Percentiles rank a stretch among this genome's conserved stretches.
Conservation (phyloP, 2,329 filamentous ascomycete species). For the Stenocarpella maydis region DNA sequence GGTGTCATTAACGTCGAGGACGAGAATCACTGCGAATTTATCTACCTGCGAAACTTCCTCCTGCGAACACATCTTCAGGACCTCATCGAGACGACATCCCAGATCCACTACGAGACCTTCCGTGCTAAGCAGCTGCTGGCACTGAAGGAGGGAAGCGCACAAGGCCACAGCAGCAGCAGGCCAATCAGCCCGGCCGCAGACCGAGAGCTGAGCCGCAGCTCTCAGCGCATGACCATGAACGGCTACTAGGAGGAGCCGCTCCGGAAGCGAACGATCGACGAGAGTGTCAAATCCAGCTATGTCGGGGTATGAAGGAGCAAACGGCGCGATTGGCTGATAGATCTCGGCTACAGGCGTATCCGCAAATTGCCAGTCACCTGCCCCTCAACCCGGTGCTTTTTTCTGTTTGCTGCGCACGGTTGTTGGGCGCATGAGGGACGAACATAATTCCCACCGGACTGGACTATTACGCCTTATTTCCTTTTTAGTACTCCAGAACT, state of each 20-base stretch:
- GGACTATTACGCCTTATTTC: constrained; percentile 52
- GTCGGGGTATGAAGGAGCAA: constrained; percentile 30
- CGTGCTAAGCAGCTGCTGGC: constrained; percentile 98
- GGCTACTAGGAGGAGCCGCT: constrained; percentile 74
- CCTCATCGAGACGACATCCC: constrained; percentile 97
- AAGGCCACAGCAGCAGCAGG: constrained; percentile 82
- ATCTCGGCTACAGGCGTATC: constrained; percentile 28
- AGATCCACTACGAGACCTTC: constrained; percentile 99
- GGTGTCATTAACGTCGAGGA: constrained; percentile 99
- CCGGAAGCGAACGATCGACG: constrained; percentile 35
- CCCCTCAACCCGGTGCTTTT: constrained; percentile 43
- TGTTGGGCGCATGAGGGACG: constrained; percentile 41
- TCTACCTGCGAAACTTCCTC: constrained; percentile 97
- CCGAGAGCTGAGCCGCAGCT: constrained; percentile 94
- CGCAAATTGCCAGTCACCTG: constrained; percentile 40
- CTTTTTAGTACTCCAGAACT: constrained; percentile 54
- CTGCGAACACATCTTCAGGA: constrained; percentile 98
- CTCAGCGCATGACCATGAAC: constrained; percentile 98
- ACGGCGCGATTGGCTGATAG: constrained; percentile 25
- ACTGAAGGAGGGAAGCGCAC: constrained; percentile 96
- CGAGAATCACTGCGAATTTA: constrained; percentile 99
- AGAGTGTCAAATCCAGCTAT: constrained; percentile 35
- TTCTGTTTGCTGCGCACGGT: constrained; percentile 46
- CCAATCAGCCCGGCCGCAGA: constrained; percentile 96
- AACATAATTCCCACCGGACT: constrained; percentile 49